phyloP scores from a whole-genome alignment of 352 stramenopile species.

The Pythium grandisporangium region DNA sequence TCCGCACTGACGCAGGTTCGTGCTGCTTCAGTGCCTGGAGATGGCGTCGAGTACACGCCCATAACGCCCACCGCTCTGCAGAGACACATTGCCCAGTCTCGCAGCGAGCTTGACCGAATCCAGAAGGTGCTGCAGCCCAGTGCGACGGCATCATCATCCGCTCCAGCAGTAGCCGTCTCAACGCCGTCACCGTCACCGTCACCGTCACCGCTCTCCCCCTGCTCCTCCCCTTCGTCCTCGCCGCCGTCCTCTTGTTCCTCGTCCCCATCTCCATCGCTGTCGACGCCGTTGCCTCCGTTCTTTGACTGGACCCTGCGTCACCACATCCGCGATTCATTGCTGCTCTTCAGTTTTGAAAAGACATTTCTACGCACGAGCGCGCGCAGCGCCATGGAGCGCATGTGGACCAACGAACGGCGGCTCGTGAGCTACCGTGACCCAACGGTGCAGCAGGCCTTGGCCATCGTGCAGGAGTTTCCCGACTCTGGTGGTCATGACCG shows the following conservation, averaged over 20 bases:
- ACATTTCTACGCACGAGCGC: conserved; percentile 13
- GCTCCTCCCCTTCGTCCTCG: conserved; percentile 1
- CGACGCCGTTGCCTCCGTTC: conserved; percentile 10
- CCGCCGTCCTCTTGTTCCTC: too few species aligned
- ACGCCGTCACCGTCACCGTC: not conserved
- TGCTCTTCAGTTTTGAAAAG: conserved; percentile 14
- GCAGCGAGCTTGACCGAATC: too few species aligned
- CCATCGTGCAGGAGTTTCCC: conserved; percentile 12
- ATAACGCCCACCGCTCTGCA: too few species aligned
- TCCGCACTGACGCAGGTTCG: too few species aligned
- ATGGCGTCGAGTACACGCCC: too few species aligned
- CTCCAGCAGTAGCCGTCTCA: not conserved
- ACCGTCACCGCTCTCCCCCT: not conserved
- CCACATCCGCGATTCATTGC: conserved; percentile 1
- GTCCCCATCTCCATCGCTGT: not conserved
- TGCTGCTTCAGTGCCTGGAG: too few species aligned
- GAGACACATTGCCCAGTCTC: too few species aligned
- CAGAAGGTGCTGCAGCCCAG: too few species aligned
- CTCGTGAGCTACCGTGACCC: conserved; percentile 12
- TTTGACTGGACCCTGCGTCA: conserved; percentile 19
- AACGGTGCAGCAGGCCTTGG: not conserved
- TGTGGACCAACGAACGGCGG: conserved; percentile 14
- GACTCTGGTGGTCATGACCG: conserved; percentile 8
- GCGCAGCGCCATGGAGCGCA: conserved; percentile 11
- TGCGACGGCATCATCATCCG: too few species aligned